Conservation (phyloP, 768 basidiomycete genomes). For the Amanita fuliginea region DNA sequence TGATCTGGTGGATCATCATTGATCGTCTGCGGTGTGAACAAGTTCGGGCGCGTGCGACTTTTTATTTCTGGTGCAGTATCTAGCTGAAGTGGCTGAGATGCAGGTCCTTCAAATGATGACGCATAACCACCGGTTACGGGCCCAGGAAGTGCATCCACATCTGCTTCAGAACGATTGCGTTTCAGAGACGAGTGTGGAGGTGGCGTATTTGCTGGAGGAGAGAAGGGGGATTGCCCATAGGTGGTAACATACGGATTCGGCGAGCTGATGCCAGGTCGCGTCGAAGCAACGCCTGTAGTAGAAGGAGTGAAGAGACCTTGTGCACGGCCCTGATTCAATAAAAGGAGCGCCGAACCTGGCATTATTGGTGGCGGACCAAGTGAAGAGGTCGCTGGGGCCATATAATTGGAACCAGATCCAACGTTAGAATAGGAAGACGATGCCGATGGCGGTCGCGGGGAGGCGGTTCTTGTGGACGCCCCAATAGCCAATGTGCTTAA, state of each 20-base stretch:
- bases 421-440: slow-evolving; percentile 56
- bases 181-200: slow-evolving; percentile 41
- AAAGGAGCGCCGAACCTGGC: slow-evolving; percentile 76
- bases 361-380: slow-evolving; percentile 78
- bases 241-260: slow-evolving; percentile 37
- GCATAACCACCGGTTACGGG: slow-evolving; percentile 11
- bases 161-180: slow-evolving; percentile 57
- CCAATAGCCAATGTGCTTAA: slow-evolving; percentile 56
- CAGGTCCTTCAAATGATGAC: slow-evolving; percentile 11
- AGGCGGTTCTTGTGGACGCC: slow-evolving; percentile 33
- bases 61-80: slow-evolving; percentile 23
- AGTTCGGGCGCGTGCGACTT: slow-evolving; percentile 40
- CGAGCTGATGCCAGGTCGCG: slow-evolving; percentile 34
- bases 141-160: slow-evolving; percentile 30
- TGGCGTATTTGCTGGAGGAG: slow-evolving; percentile 36
- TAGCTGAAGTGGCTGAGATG: slow-evolving; percentile 14
- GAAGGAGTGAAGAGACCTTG: slow-evolving; percentile 83
- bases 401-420: slow-evolving; percentile 33
- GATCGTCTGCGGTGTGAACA: slow-evolving; percentile 34
- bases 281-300: slow-evolving; percentile 42
- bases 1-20: slow-evolving; percentile 58
- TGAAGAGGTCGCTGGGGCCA: slow-evolving; percentile 33
- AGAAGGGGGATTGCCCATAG: slow-evolving; percentile 39
- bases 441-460: slow-evolving; percentile 57
- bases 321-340: slow-evolving; percentile 77